Conservation (phyloP, 805 yeast genomes). For the Cyberlindnera xishuangbannaensis region DNA sequence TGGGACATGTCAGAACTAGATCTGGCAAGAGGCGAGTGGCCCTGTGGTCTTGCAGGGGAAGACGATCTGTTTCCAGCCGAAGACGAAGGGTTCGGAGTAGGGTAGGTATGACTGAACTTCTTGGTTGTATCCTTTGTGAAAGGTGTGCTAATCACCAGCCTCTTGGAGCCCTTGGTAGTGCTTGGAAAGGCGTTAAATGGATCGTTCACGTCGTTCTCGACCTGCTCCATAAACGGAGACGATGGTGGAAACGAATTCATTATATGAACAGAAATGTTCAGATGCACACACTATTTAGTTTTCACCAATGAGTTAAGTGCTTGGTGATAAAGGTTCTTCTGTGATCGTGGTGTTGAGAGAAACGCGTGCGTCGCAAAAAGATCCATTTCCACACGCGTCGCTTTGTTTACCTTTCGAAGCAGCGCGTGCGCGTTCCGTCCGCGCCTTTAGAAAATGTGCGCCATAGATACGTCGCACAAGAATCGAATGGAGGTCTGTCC, state of each 20-base stretch:
- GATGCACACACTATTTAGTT: too few species aligned
- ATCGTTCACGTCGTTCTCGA: conserved; percentile 10
- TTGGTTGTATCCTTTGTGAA: conserved; percentile 19
- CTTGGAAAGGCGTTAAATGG: conserved; percentile 17
- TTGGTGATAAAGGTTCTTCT: too few species aligned
- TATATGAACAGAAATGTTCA: too few species aligned
- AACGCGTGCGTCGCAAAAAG: too few species aligned
- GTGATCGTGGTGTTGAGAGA: too few species aligned
- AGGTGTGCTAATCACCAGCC: conserved; percentile 20
- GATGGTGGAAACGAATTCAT: conserved; percentile 31
- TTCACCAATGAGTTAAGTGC: too few species aligned
- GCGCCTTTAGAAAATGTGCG: too few species aligned
- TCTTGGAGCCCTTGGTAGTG: conserved; percentile 8
- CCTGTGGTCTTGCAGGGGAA: conserved; percentile 25
- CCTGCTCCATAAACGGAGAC: conserved; percentile 29
- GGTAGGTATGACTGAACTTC: conserved; percentile 33
- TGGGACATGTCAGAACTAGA: not conserved
- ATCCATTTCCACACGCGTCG: too few species aligned
- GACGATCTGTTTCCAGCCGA: conserved; percentile 36
- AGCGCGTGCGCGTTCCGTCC: too few species aligned
- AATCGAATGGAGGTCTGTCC: too few species aligned
- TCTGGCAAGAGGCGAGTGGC: not conserved
- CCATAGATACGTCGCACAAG: too few species aligned
- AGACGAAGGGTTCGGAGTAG: conserved; percentile 72
- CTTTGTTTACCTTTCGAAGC: too few species aligned